Evolutionary conservation across 345 rosid species (phyloP).

Genomic region (Rubroshorea leprosula): DNA sequence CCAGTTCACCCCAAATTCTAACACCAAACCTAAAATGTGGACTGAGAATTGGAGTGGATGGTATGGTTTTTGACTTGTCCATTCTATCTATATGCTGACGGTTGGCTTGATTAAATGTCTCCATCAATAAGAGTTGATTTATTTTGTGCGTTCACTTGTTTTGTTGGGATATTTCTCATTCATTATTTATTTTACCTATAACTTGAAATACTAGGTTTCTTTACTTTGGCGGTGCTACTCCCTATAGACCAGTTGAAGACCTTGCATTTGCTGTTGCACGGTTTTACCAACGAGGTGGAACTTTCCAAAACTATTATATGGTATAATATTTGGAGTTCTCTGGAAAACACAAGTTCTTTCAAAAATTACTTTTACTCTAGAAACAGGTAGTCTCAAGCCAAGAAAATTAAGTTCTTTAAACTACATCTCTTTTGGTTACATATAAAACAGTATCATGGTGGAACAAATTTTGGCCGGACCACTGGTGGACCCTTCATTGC

Average conservation of each 20-base stretch:
- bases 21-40: slow-evolving; percentile 88
- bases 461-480: slow-evolving; percentile 80
- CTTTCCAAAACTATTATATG: slow-evolving; percentile 96
- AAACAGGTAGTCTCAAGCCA: slow-evolving; percentile 1
- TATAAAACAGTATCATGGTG: slow-evolving; percentile 76
- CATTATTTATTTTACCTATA: slow-evolving; percentile 5
- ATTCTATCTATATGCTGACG: neutral
- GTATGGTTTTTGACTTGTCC: slow-evolving; percentile 29
- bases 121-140: slow-evolving; percentile 3
- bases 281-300: slow-evolving; percentile 90
- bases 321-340: slow-evolving; percentile 32
- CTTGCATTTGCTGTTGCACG: slow-evolving; percentile 90
- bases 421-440: slow-evolving; percentile 19
- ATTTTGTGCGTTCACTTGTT: neutral
- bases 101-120: slow-evolving; percentile 15
- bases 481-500: slow-evolving; percentile 91
- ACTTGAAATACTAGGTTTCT: slow-evolving; percentile 47
- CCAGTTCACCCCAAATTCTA: slow-evolving; percentile 89
- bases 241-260: slow-evolving; percentile 88
- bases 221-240: slow-evolving; percentile 73
- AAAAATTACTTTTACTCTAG: neutral
- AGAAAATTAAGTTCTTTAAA: slow-evolving; percentile 2
- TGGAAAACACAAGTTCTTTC: no score
- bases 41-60: slow-evolving; percentile 98
- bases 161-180: slow-evolving; percentile 1